Base-by-base conservation (phyloP, 768 basidiomycete species). In the Tricholoma terreum region DNA sequence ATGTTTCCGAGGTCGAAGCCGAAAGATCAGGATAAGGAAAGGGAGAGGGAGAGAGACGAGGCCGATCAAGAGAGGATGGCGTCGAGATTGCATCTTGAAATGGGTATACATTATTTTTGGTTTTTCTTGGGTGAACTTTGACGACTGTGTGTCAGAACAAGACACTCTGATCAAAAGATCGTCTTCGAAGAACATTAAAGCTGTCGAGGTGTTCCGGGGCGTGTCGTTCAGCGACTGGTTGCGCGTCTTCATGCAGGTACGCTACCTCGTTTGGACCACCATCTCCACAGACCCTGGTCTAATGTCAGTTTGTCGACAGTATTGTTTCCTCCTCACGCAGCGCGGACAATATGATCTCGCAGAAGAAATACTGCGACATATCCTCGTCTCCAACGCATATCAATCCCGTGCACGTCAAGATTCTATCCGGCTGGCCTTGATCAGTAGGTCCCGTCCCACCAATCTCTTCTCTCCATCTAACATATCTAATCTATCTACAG, bases 151-250 rank as follows among this genome's bases (percentile, higher is more conserved):
- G 17, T 15, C 6, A 88, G 88, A 86, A 57, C 80, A 82, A 7
- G 87, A 87, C 51, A 80, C 73, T 17, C 68, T 83, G 17, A 63
- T 79, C 5, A 77, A 80, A 17, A 87, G 82, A 63, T 71, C 76
- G 30, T 73, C 72, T 6, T 78, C 76, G 46, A 36, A 33, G 38
- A 43, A 22, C 21, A 67, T 67, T 42, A 70, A 76, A 55, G 75
- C 75, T 57, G 80, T 90, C 1, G 80, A 85, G 50, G 76, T 83
- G 0, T 98, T 95, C 70, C 86, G 95, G 10, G 90, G 91, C 0
- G 77, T 96, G 34, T 78, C 78, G 3, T 92, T 93, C 63, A 88
- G 89, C 55, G 85, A 89, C 52, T 99, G 96, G 96, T 68, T 96
- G 49, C 77, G 79, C 14, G 65, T 98, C 38, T 86, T 94, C 67